These are phyloP conservation scores for Thelonectria blattea DNA, from an alignment of 2,329 filamentous ascomycete species.

Conservation along the genomic window DNA sequence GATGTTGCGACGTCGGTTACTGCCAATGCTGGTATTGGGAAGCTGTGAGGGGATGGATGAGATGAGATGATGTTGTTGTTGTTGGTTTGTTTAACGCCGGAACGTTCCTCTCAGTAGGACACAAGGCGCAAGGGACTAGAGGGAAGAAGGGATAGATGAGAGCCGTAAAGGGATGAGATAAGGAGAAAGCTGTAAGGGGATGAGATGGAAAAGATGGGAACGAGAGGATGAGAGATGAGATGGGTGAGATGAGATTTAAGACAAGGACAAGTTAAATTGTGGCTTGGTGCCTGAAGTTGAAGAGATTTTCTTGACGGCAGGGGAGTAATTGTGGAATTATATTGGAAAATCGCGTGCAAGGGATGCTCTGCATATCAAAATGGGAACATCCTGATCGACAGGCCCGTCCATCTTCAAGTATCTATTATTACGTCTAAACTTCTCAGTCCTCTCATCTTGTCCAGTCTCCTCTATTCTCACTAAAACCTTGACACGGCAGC, in stretches of 20 bases:
- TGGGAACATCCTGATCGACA: neutral
- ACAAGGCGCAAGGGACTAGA: no score
- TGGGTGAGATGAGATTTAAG: neutral
- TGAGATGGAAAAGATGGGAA: no score
- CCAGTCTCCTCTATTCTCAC: neutral
- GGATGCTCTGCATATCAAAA: neutral
- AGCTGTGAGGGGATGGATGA: conserved; percentile 3
- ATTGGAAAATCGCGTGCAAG: neutral
- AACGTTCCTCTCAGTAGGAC: no score
- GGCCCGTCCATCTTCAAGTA: neutral
- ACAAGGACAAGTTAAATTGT: neutral
- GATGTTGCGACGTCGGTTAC: conserved; percentile 19
- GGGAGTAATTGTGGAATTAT: neutral
- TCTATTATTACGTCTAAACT: neutral
- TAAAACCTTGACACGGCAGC: neutral
- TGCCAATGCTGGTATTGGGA: conserved; percentile 20
- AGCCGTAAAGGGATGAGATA: no score
- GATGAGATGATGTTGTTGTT: no score
- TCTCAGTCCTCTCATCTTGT: neutral
- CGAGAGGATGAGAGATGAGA: no score
- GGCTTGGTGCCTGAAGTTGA: no score
- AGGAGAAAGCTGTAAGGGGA: no score
- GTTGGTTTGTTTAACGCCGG: no score
- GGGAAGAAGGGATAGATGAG: no score
- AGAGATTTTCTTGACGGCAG: neutral